Percentiles rank a stretch among this genome's conserved stretches.
phyloP scores from a whole-genome alignment of 331 rosid genomes.

The Stylosanthes scabra region DNA sequence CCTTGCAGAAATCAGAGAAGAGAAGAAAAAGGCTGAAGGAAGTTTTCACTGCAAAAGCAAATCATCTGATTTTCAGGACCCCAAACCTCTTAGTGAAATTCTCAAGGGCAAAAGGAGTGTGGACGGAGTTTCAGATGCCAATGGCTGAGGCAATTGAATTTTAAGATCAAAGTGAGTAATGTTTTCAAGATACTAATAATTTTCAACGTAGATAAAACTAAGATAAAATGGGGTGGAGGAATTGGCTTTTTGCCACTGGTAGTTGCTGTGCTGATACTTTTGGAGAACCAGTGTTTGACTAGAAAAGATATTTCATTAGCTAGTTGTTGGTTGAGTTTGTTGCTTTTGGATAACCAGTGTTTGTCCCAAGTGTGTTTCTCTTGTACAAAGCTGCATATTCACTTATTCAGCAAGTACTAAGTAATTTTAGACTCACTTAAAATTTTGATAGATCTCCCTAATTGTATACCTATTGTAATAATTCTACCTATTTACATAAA shows the following conservation, averaged over 20 bases:
- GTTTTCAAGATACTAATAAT: constrained; percentile 22
- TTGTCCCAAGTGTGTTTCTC: constrained; percentile 22
- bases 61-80: constrained; percentile 63
- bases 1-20: constrained; percentile 84
- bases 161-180: constrained; percentile 24
- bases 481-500: too few species aligned
- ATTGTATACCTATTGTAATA: too few species aligned
- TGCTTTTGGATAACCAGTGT: constrained; percentile 25
- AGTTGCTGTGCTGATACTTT: constrained; percentile 22
- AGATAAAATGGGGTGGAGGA: constrained; percentile 11
- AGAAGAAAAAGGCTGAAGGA: constrained; percentile 54
- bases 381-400: constrained; percentile 45
- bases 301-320: constrained; percentile 10
- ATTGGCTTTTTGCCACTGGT: constrained; percentile 14
- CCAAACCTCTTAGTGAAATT: constrained; percentile 74
- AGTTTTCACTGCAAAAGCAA: constrained; percentile 36
- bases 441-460: background rate
- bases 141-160: constrained; percentile 36
- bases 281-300: constrained; percentile 38
- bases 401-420: background rate
- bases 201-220: constrained; percentile 21
- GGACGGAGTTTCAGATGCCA: constrained; percentile 39
- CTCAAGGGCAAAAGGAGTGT: constrained; percentile 63
- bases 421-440: background rate
- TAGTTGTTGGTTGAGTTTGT: constrained; percentile 23